Evolutionary conservation across 208 protist genomes (phyloP).

Genomic region (Acanthamoeba rhysodes): DNA sequence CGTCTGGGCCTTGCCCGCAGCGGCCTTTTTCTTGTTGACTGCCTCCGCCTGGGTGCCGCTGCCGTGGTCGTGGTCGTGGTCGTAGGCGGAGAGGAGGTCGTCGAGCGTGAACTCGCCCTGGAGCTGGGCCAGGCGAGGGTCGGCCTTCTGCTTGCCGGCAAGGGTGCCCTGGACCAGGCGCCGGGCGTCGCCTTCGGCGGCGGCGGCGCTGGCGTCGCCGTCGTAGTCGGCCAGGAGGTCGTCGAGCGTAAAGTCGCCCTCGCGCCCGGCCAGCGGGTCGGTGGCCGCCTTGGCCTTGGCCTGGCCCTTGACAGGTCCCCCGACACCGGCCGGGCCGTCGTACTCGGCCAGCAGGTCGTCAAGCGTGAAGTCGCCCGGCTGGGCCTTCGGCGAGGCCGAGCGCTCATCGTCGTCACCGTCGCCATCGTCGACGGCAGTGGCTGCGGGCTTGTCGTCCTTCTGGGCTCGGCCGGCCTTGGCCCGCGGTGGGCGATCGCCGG

Average conservation of each 20-base stretch:
- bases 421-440: background rate
- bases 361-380: slow-evolving; percentile 6
- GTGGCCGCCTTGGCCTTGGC: background rate
- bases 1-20: background rate
- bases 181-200: background rate
- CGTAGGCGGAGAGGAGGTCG: background rate
- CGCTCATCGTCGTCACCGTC: too few species aligned
- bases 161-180: background rate
- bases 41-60: too few species aligned
- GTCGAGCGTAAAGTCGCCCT: slow-evolving; percentile 45
- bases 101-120: background rate
- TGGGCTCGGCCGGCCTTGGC: background rate
- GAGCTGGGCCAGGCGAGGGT: background rate
- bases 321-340: background rate
- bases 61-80: background rate
- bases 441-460: background rate
- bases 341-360: slow-evolving; percentile 30
- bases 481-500: background rate
- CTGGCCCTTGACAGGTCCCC: background rate
- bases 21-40: background rate
- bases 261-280: background rate
- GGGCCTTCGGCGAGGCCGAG: too few species aligned
- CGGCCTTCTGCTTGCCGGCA: background rate
- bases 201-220: background rate
- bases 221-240: slow-evolving; percentile 30